Percentiles rank a stretch among this genome's conserved stretches.
Conservation (phyloP, 192 early-diverging fungal genomes). For the Chytriomyces sp. region DNA sequence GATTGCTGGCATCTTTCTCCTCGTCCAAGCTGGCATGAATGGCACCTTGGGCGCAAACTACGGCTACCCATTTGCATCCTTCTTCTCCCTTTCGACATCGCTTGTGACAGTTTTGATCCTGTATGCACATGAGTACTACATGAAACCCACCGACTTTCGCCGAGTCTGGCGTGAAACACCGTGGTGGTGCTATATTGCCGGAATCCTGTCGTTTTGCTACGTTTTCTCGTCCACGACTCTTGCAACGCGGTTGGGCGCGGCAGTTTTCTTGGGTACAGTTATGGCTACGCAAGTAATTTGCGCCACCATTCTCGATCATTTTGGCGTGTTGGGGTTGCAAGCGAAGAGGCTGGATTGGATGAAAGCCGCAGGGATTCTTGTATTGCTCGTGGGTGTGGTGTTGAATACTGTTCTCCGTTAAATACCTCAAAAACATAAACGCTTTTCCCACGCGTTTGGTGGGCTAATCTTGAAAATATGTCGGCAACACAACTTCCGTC, state of each 20-base stretch:
- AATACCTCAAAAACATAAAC: too few species aligned
- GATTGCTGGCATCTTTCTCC: neutral
- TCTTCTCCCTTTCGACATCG: neutral
- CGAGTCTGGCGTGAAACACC: neutral
- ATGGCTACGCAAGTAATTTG: neutral
- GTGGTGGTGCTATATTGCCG: neutral
- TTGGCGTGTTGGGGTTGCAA: neutral
- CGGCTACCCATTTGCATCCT: neutral
- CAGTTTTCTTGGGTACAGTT: neutral
- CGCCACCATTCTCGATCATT: neutral
- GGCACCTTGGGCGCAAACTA: neutral
- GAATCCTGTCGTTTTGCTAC: neutral
- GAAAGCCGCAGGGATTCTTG: neutral
- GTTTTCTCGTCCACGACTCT: neutral
- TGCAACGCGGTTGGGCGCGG: neutral
- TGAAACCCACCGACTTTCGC: neutral
- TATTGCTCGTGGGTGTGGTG: neutral
- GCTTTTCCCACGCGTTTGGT: too few species aligned
- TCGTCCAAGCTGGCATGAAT: neutral
- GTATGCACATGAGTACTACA: neutral
- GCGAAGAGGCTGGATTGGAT: neutral
- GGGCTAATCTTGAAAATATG: too few species aligned
- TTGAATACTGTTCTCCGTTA: neutral
- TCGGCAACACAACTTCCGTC: too few species aligned
- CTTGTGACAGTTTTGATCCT: neutral